These are phyloP conservation scores for Chenopodium berlandieri DNA, from an alignment of 148 eudicot species.

Conservation along the genomic window DNA sequence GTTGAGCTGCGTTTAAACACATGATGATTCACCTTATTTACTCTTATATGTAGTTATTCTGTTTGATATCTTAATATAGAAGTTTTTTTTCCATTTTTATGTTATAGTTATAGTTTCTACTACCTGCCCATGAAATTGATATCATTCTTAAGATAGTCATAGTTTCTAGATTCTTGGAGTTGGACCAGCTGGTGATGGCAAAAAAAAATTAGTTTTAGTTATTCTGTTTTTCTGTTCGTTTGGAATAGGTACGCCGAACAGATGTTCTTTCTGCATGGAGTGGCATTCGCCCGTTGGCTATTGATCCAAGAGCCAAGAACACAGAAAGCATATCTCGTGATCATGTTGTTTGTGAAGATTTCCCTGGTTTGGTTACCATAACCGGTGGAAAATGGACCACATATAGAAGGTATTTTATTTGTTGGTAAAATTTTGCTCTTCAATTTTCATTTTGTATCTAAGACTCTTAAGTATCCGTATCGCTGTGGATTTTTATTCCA, in stretches of 20 bases:
- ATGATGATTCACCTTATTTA: background rate
- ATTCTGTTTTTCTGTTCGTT: background rate
- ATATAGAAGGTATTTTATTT: constrained; percentile 68
- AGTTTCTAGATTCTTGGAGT: background rate
- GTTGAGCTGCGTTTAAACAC: background rate
- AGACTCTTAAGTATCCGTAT: background rate
- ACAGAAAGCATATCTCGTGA: constrained; percentile 96
- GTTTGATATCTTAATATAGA: background rate
- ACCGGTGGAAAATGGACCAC: constrained; percentile 99
- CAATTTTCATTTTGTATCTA: background rate
- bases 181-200: background rate
- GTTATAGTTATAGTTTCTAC: background rate
- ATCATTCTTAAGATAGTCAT: background rate
- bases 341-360: constrained; percentile 92
- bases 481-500: background rate
- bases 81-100: background rate
- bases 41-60: background rate
- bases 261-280: constrained; percentile 99
- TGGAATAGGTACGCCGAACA: constrained; percentile 69
- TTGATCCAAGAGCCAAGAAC: constrained; percentile 86
- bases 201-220: background rate
- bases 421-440: background rate
- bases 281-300: constrained; percentile 97
- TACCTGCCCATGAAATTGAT: too few species aligned
- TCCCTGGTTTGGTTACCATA: constrained; percentile 90